Evolutionary conservation across 2,329 filamentous ascomycete genomes (phyloP).

Genomic region (Diplodia sapinea): DNA sequence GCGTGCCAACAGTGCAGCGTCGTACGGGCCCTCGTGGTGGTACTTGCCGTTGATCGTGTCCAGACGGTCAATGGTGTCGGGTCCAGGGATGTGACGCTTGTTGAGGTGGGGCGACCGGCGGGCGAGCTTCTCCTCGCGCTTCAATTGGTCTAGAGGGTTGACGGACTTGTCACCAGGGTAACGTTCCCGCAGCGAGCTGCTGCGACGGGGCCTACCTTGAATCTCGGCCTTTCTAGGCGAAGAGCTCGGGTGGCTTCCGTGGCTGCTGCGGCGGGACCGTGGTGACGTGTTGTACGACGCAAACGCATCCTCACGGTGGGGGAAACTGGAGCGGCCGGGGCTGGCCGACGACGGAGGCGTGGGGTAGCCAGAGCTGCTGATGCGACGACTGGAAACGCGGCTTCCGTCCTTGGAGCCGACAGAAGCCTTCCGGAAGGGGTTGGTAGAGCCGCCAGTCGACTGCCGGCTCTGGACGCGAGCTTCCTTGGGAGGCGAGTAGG

Average conservation of each 20-base stretch:
- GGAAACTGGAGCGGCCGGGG: conserved; percentile 53
- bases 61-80: conserved; percentile 81
- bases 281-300: conserved; percentile 37
- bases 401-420: conserved; percentile 36
- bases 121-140: conserved; percentile 67
- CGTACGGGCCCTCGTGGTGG: conserved; percentile 90
- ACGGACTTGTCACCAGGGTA: conserved; percentile 69
- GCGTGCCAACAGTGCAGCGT: conserved; percentile 76
- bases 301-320: conserved; percentile 43
- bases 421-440: conserved; percentile 50
- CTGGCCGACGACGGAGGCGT: conserved; percentile 63
- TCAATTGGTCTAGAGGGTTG: conserved; percentile 70
- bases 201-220: conserved; percentile 47
- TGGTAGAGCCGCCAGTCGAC: conserved; percentile 48
- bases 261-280: conserved; percentile 45
- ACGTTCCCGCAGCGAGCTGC: conserved; percentile 63
- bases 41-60: conserved; percentile 73
- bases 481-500: conserved; percentile 36
- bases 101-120: conserved; percentile 69
- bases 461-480: conserved; percentile 40
- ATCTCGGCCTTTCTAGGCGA: conserved; percentile 33
- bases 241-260: conserved; percentile 35
- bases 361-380: conserved; percentile 47
- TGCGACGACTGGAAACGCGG: conserved; percentile 39
- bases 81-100: conserved; percentile 68